Base-by-base conservation (phyloP, 805 yeast genomes). In the Saccharomycopsis olivae region DNA sequence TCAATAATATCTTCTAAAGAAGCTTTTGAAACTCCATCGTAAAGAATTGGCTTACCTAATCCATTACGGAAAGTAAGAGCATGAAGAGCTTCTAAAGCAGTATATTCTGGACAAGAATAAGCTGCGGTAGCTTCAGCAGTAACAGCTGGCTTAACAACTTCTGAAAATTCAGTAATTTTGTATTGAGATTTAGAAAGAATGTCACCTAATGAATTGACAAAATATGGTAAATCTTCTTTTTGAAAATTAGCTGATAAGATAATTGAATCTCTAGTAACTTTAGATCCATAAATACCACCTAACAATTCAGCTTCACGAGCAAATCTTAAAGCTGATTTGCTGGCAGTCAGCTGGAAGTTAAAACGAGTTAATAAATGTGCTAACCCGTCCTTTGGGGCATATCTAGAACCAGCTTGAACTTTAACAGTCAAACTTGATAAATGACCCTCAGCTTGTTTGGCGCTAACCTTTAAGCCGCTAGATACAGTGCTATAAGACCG, bases 241-340 rank as follows among this genome's bases (percentile, higher is more conserved):
- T 89, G 72, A 68, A 92, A 92, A 52, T 73, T 70, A 45, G 97
- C 79, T 51, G 74, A 71, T 56, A 89, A 73, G 47, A 83, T 74
- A 49, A 92, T 73, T 53, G 79, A 69, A 59, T 92, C 97, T 69
- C 96, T 81, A 61, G 83, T 76, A 52, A 86, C 78, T 42, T 57
- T 54, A 33, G 94, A 68, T 36, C 71, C 57, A 61, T 86, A 73
- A 46, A 62, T 64, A 58, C 95, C 97, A 51, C 98, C 97, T 50
- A 89, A 70, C 50, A 92, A 74, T 68, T 89, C 98, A 38, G 88
- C 67, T 67, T 92, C 98, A 65, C 98, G 83, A 57, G 87, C 82
- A 56, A 88, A 70, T 68, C 97, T 83, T 59, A 92, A 71, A 18
- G 92, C 95, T 15, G 96, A 81, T 62, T 86, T 85, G 53, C 75